Percentiles rank a stretch among this genome's conserved stretches.
Conservation (phyloP, 371 early-diverging fungal genomes). For the Aphelidium insulamus region DNA sequence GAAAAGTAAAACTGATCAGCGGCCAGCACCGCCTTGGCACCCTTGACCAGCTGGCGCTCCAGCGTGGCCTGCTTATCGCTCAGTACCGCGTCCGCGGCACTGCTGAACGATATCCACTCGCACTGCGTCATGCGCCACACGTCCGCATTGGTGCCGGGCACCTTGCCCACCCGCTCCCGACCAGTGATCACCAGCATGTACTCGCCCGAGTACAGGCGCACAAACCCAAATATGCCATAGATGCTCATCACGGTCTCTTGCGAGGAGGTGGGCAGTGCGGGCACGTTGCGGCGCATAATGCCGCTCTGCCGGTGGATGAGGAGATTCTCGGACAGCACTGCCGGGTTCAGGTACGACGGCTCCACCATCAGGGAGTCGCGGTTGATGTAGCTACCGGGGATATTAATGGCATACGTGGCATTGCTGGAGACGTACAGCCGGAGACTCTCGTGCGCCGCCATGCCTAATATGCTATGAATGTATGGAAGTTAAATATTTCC, state of each 20-base stretch:
- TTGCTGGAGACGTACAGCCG: too few relatives aligned
- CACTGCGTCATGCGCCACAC: slow-evolving; percentile 51
- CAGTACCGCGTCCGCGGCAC: slow-evolving; percentile 16
- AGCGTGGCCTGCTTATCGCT: slow-evolving; percentile 20
- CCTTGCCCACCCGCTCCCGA: slow-evolving; percentile 33
- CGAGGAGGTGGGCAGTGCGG: not conserved
- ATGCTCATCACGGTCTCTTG: not conserved
- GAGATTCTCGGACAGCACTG: slow-evolving; percentile 49
- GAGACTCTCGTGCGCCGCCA: too few relatives aligned
- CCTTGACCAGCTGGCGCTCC: not conserved
- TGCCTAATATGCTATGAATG: too few relatives aligned
- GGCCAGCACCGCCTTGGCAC: slow-evolving; percentile 29
- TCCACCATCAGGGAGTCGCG: slow-evolving; percentile 7
- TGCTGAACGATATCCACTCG: slow-evolving; percentile 40
- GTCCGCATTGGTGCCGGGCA: slow-evolving; percentile 28
- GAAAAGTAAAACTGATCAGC: slow-evolving; percentile 60
- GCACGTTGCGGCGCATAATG: too few relatives aligned
- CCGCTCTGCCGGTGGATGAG: slow-evolving; percentile 43
- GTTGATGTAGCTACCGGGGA: too few relatives aligned
- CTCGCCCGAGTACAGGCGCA: slow-evolving; percentile 25
- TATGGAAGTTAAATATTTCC: too few relatives aligned
- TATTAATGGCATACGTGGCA: too few relatives aligned
- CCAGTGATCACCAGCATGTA: slow-evolving; percentile 66
- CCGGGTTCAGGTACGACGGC: slow-evolving; percentile 10
- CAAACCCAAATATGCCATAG: not conserved